Evolutionary conservation across 495 filamentous ascomycete species (phyloP).

Genomic region (Jackrogersella multiformis): DNA sequence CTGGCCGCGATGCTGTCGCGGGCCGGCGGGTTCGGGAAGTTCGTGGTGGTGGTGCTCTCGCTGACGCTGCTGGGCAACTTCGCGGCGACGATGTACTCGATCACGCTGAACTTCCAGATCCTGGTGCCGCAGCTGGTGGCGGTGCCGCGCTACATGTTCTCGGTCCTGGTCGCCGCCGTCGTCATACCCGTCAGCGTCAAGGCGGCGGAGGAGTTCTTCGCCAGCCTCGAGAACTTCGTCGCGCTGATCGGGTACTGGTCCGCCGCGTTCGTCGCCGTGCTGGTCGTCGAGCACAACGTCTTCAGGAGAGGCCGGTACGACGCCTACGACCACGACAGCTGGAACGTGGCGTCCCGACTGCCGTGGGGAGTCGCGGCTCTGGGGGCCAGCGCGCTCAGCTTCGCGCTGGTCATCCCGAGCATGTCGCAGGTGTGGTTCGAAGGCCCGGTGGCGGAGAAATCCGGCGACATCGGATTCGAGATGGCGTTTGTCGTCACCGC

Average conservation of each 20-base stretch:
- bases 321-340: slow-evolving; percentile 57
- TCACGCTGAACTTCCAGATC: slow-evolving; percentile 67
- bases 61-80: slow-evolving; percentile 64
- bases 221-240: slow-evolving; percentile 63
- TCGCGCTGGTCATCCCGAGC: slow-evolving; percentile 59
- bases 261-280: slow-evolving; percentile 61
- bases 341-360: slow-evolving; percentile 56
- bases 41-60: slow-evolving; percentile 62
- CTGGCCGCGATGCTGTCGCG: slow-evolving; percentile 63
- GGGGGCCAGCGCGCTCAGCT: slow-evolving; percentile 48
- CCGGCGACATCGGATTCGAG: slow-evolving; percentile 69
- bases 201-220: slow-evolving; percentile 61
- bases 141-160: slow-evolving; percentile 63
- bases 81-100: slow-evolving; percentile 57
- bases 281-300: slow-evolving; percentile 59
- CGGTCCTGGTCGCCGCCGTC: slow-evolving; percentile 59
- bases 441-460: slow-evolving; percentile 62
- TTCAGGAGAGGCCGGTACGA: slow-evolving; percentile 51
- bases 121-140: slow-evolving; percentile 57
- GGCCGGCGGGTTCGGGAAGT: slow-evolving; percentile 64
- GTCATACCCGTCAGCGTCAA: slow-evolving; percentile 63
- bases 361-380: slow-evolving; percentile 61
- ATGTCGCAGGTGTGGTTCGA: slow-evolving; percentile 67
- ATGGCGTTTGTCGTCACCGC: slow-evolving; percentile 60
- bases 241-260: slow-evolving; percentile 66